Base-by-base conservation (phyloP, 1,139 yeast genomes). In the Candida sp. region DNA sequence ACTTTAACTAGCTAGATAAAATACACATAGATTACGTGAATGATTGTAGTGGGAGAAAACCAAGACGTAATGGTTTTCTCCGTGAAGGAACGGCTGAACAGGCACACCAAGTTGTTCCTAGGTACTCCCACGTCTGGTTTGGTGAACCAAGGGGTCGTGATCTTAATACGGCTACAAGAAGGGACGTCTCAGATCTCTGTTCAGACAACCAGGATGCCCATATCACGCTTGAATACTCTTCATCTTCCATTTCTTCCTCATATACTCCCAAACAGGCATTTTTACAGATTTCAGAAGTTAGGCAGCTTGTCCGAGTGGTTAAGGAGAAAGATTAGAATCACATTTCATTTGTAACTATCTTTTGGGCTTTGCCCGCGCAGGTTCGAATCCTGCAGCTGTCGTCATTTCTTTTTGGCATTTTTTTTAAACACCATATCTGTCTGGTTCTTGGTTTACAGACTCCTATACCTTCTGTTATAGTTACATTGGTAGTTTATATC, bases 291-390 rank as follows among this genome's bases (percentile, higher is more conserved):
- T 17, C 17, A 17, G 17, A 17, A 17, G 17, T 17, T 17, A 51
- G 80, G 79, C 80, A 75, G 72, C 80, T 74, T 77, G 81, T 75
- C 81, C 81, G 81, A 77, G 81, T 70, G 81, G 81, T 77, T 77
- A 77, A 77, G 81, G 81, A 75, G 81, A 77, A 74, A 77, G 82
- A 77, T 76, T 77, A 70, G 81, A 77, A 76, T 28, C 8, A 28
- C 9, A 28, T 6, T 28, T 28, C 31, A 28, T 28, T 28, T 7
- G 8, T 28, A 28, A 28, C 7, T 8, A 76, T 76, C 81, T 77
- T 74, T 77, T 77, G 82, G 81, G 81, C 81, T 75, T 62, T 72
- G 82, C 81, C 81, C 81, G 80, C 81, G 81, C 81, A 76, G 81
- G 82, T 77, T 77, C 81, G 82, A 77, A 68, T 76, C 82, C 81